Evolutionary conservation across 805 yeast genomes (phyloP).

Genomic region (Cyberlindnera euphorbiae): DNA sequence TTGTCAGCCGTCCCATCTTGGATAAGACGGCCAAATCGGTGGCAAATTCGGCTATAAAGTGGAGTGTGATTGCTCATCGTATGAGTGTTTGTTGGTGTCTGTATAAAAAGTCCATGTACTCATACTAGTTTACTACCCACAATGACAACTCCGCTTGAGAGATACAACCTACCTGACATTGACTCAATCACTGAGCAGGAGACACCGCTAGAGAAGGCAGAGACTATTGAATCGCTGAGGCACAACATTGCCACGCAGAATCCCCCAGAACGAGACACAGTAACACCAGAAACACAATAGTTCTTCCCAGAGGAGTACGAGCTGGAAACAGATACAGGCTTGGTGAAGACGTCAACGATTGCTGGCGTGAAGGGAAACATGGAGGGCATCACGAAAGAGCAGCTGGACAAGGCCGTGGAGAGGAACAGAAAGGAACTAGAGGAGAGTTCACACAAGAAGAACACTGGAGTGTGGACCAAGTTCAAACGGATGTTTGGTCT

Average conservation of each 20-base stretch:
- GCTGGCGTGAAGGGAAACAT: conserved; percentile 2
- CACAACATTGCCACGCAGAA: conserved; percentile 7
- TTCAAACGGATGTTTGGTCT: conserved; percentile 10
- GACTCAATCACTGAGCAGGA: conserved; percentile 9
- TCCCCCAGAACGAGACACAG: conserved; percentile 6
- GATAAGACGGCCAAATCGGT: too few relatives aligned
- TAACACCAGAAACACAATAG: conserved; percentile 11
- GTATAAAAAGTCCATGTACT: neutral
- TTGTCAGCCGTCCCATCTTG: too few relatives aligned
- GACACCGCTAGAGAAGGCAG: conserved; percentile 4
- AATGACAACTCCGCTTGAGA: conserved; percentile 9
- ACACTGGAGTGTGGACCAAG: conserved; percentile 21
- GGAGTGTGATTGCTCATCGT: too few relatives aligned
- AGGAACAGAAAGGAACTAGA: conserved; percentile 28
- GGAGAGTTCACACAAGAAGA: conserved; percentile 15
- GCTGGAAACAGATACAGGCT: conserved; percentile 61
- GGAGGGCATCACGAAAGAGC: conserved; percentile 19
- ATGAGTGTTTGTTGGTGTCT: neutral
- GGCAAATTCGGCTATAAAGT: too few relatives aligned
- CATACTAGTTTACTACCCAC: neutral
- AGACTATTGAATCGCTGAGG: conserved; percentile 4
- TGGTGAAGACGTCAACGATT: conserved; percentile 51
- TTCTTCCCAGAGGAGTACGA: conserved; percentile 66
- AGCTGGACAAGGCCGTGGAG: conserved; percentile 28
- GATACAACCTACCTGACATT: conserved; percentile 14